These are phyloP conservation scores for Gracilaria gracilis DNA, from an alignment of 23 red algal genomes.

Conservation along the genomic window DNA sequence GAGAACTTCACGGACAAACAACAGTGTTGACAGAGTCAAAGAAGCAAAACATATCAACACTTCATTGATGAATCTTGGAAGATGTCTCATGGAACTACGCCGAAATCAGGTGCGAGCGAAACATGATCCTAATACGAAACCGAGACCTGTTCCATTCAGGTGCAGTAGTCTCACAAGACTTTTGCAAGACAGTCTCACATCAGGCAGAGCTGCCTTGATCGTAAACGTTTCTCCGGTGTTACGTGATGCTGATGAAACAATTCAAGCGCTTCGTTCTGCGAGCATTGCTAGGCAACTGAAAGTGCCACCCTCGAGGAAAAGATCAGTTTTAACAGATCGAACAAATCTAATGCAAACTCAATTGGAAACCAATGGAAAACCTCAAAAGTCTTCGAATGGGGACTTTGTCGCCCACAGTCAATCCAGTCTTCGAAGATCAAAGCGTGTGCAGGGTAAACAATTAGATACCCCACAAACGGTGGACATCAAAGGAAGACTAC, in stretches of 20 bases:
- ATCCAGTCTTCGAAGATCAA: slow-evolving; percentile 20
- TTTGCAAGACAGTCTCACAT: slow-evolving; percentile 59
- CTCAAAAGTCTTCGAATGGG: background rate
- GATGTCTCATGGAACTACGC: slow-evolving; percentile 70
- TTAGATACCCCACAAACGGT: background rate
- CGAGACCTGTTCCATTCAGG: slow-evolving; percentile 72
- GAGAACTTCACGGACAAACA: slow-evolving; percentile 41
- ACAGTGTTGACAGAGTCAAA: slow-evolving; percentile 12
- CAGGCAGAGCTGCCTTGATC: slow-evolving; percentile 74
- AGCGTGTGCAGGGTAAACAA: background rate
- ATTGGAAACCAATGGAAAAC: background rate
- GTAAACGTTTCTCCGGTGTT: slow-evolving; percentile 72
- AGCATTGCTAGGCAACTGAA: slow-evolving; percentile 63
- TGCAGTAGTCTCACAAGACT: slow-evolving; percentile 74
- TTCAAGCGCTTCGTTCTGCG: slow-evolving; percentile 77
- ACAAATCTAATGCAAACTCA: slow-evolving; percentile 11
- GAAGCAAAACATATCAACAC: slow-evolving; percentile 84
- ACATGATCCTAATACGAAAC: background rate
- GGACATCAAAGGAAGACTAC: background rate
- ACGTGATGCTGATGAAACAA: slow-evolving; percentile 85
- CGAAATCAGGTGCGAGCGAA: slow-evolving; percentile 52
- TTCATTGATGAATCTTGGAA: slow-evolving; percentile 74
- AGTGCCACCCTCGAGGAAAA: background rate
- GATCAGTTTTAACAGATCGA: slow-evolving; percentile 25
- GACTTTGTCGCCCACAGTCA: background rate